Conservation (phyloP, 2,329 filamentous ascomycete genomes). For the Phaeomoniella chlamydospora region DNA sequence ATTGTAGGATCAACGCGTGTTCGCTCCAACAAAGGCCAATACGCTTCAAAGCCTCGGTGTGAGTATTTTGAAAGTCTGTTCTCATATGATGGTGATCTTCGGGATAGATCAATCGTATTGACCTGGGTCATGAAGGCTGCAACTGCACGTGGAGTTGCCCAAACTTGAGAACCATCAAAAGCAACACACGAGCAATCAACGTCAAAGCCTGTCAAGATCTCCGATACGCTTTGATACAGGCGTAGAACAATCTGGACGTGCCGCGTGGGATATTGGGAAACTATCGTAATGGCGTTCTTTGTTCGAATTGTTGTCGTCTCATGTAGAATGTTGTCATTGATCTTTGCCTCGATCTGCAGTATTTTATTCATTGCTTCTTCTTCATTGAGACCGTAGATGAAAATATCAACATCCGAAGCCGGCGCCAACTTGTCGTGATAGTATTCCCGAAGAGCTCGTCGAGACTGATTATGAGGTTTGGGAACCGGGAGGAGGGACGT, state of each 20-base stretch:
- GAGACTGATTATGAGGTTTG: conserved; percentile 43
- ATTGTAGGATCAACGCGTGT: conserved; percentile 72
- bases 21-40: conserved; percentile 62
- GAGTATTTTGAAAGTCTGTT: conserved; percentile 78
- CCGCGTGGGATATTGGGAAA: conserved; percentile 66
- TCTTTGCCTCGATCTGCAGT: conserved; percentile 60
- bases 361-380: conserved; percentile 72
- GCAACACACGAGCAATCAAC: conserved; percentile 73
- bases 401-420: conserved; percentile 76
- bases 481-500: conserved; percentile 64
- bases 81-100: conserved; percentile 75
- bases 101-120: conserved; percentile 65
- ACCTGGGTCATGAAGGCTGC: conserved; percentile 68
- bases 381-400: conserved; percentile 66
- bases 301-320: conserved; percentile 75
- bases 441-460: conserved; percentile 51
- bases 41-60: conserved; percentile 70
- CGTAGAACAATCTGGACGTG: conserved; percentile 78
- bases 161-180: conserved; percentile 70
- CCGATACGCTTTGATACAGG: conserved; percentile 69
- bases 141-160: conserved; percentile 60
- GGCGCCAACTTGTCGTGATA: conserved; percentile 72
- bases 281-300: conserved; percentile 78
- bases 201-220: conserved; percentile 79
- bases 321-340: conserved; percentile 64